Conservation (phyloP, 345 rosid genomes). For the Bruguiera gymnorhiza region DNA sequence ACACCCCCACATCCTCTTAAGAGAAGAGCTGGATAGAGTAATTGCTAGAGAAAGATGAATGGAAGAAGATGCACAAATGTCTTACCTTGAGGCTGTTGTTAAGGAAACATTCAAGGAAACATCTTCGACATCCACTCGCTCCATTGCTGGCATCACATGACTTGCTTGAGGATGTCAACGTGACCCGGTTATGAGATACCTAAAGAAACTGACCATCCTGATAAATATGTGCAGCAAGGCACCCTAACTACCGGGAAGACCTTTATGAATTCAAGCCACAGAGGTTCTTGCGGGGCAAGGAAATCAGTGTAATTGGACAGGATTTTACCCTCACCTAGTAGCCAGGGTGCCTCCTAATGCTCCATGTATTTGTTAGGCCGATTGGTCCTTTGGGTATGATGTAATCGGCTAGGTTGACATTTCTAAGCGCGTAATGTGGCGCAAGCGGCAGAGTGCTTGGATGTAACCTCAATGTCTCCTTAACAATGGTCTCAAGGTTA, state of each 20-base stretch:
- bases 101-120: no score
- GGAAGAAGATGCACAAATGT: no score
- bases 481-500: constrained; percentile 22
- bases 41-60: no score
- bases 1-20: no score
- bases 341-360: constrained; percentile 23
- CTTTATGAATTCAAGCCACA: constrained; percentile 25
- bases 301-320: background rate
- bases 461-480: constrained; percentile 30
- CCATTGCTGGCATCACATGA: no score
- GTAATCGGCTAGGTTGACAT: constrained; percentile 19
- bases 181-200: no score
- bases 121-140: no score
- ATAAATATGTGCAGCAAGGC: constrained; percentile 31
- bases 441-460: constrained; percentile 17
- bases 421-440: constrained; percentile 15
- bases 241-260: constrained; percentile 17
- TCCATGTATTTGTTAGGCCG: constrained; percentile 26
- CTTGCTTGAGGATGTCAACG: no score
- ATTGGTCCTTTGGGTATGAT: constrained; percentile 18
- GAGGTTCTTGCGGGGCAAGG: constrained; percentile 19
- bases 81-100: no score
- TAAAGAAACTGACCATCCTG: no score
- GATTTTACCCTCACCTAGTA: constrained; percentile 9
- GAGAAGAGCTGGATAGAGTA: no score